phyloP scores from a whole-genome alignment of 1,139 yeast species.

The Pneumocystis wakefieldiae region DNA sequence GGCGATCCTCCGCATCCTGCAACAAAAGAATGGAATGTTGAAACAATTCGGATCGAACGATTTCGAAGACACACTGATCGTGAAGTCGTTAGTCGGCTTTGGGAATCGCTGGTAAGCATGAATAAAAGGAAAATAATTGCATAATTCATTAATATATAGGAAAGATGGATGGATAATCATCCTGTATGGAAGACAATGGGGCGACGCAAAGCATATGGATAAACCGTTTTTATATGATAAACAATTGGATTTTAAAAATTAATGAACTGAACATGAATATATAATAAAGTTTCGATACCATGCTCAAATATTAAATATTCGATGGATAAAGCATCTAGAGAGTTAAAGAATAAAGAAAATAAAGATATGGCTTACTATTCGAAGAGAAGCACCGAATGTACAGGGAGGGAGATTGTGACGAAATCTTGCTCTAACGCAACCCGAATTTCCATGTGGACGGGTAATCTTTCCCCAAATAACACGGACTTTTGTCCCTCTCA shows the following conservation, averaged over 20 bases:
- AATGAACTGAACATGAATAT: neutral
- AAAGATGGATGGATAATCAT: neutral
- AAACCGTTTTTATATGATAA: neutral
- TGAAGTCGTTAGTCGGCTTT: conserved; percentile 68
- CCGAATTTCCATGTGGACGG: conserved; percentile 98
- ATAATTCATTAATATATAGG: neutral
- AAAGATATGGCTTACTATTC: conserved; percentile 51
- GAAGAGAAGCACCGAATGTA: conserved; percentile 98
- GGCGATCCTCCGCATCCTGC: conserved; percentile 46
- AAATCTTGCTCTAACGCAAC: conserved; percentile 98
- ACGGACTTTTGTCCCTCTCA: conserved; percentile 97
- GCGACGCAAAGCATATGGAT: neutral
- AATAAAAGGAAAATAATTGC: neutral
- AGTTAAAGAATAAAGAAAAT: neutral
- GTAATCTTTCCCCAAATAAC: conserved; percentile 97
- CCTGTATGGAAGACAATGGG: neutral
- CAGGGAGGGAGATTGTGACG: conserved; percentile 98
- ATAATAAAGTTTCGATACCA: neutral
- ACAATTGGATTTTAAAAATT: neutral
- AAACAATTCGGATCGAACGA: conserved; percentile 61
- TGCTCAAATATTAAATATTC: conserved; percentile 52
- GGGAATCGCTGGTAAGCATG: conserved; percentile 34
- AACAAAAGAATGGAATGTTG: conserved; percentile 82
- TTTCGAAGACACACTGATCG: conserved; percentile 76
- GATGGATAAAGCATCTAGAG: conserved; percentile 70